phyloP scores from a whole-genome alignment of 2,329 filamentous ascomycete genomes.

The Cephalotrichum gorgonifer region DNA sequence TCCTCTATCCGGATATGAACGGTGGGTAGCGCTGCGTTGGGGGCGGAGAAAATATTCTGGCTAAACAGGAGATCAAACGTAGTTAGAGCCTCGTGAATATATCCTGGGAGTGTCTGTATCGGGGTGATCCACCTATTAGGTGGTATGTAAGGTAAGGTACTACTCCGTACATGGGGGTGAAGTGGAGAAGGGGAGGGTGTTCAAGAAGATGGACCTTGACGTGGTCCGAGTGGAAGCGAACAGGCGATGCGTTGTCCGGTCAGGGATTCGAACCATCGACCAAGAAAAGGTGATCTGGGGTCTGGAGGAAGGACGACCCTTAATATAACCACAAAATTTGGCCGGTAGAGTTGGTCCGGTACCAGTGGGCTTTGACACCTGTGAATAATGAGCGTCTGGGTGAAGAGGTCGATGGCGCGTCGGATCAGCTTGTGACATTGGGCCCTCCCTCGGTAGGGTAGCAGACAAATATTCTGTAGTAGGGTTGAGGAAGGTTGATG shows the following conservation, averaged over 20 bases:
- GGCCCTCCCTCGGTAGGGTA: neutral
- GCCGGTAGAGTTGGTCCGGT: neutral
- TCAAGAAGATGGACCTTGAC: neutral
- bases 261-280: neutral
- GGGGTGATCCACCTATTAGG: neutral
- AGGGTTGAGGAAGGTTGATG: no score
- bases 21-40: neutral
- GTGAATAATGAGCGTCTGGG: no score
- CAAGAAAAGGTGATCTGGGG: no score
- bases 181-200: neutral
- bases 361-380: neutral
- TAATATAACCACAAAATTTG: no score
- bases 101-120: neutral
- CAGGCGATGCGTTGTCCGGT: neutral
- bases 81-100: neutral
- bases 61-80: slow-evolving; percentile 1
- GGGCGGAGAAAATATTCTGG: slow-evolving; percentile 1
- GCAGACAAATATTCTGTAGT: neutral
- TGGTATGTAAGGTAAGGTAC: neutral
- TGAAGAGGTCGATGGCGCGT: neutral
- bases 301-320: no score
- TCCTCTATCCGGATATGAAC: neutral
- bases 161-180: no score
- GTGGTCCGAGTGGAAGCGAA: neutral
- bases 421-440: neutral